Evolutionary conservation across 2,329 filamentous ascomycete genomes (phyloP).

Genomic region (Nigrospora osmanthi): DNA sequence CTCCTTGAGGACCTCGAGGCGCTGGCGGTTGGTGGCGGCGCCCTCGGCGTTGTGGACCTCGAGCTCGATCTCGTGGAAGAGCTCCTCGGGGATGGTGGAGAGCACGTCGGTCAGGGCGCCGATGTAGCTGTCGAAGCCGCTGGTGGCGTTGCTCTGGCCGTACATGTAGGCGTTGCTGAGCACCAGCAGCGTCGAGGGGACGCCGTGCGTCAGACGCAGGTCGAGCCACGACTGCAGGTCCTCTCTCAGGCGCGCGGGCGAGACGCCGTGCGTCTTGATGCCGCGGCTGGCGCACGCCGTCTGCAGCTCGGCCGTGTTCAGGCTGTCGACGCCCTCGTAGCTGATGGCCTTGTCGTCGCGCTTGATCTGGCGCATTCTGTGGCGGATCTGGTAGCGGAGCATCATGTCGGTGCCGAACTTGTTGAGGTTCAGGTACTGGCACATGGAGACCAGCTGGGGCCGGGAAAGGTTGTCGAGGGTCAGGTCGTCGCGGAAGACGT

Average conservation of each 20-base stretch:
- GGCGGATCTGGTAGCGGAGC: conserved; percentile 92
- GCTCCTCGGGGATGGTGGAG: conserved; percentile 90
- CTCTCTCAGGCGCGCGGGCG: conserved; percentile 76
- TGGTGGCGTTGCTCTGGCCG: conserved; percentile 63
- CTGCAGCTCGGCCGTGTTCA: conserved; percentile 91
- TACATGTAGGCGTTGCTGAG: conserved; percentile 98
- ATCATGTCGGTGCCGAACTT: conserved; percentile 97
- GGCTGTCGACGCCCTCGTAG: conserved; percentile 85
- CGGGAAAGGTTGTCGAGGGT: conserved; percentile 95
- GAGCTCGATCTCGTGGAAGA: conserved; percentile 99
- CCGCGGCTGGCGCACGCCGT: conserved; percentile 86
- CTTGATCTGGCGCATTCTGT: conserved; percentile 99
- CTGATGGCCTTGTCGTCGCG: conserved; percentile 91
- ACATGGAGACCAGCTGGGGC: conserved; percentile 94
- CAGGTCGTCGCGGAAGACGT: conserved; percentile 96
- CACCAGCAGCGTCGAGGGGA: conserved; percentile 93
- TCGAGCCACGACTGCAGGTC: conserved; percentile 94
- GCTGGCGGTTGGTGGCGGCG: conserved; percentile 96
- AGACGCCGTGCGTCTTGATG: conserved; percentile 86
- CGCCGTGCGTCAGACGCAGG: conserved; percentile 82
- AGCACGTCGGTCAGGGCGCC: conserved; percentile 88
- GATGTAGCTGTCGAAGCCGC: conserved; percentile 83
- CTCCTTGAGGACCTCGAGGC: conserved; percentile 95
- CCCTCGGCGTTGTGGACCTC: conserved; percentile 96
- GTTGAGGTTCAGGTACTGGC: conserved; percentile 96